Evolutionary conservation across 176 grass and related monocot species (phyloP).

Genomic region (Calamus simplicifolius): DNA sequence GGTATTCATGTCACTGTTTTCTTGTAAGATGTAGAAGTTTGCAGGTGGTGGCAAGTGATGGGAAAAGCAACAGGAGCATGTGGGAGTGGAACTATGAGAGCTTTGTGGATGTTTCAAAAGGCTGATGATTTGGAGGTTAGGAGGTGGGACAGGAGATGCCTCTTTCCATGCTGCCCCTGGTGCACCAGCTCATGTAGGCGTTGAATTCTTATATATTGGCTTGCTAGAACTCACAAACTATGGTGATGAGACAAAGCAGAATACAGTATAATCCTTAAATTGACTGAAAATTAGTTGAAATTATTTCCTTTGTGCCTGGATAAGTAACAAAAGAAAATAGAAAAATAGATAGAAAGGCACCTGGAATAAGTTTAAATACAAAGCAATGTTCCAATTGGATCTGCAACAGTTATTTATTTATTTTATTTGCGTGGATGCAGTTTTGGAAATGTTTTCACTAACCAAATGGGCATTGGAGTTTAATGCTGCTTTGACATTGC

Average conservation of each 20-base stretch:
- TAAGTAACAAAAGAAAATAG: too few species aligned
- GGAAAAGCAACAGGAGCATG: slow-evolving; percentile 31
- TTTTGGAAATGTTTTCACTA: slow-evolving; percentile 74
- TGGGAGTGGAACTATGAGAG: slow-evolving; percentile 87
- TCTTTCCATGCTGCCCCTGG: slow-evolving; percentile 76
- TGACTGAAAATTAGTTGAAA: too few species aligned
- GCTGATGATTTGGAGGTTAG: slow-evolving; percentile 73
- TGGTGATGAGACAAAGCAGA: too few species aligned
- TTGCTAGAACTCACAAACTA: not conserved
- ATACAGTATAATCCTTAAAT: too few species aligned
- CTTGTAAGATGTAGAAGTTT: slow-evolving; percentile 89
- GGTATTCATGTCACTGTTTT: slow-evolving; percentile 80
- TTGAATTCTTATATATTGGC: too few species aligned
- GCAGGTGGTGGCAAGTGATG: not conserved
- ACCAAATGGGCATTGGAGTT: slow-evolving; percentile 37
- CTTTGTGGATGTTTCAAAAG: slow-evolving; percentile 88
- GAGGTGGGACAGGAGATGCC: slow-evolving; percentile 78
- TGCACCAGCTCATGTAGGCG: slow-evolving; percentile 41
- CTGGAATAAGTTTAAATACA: too few species aligned
- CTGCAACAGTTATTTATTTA: too few species aligned
- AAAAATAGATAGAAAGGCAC: too few species aligned
- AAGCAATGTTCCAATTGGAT: too few species aligned
- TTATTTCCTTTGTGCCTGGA: too few species aligned
- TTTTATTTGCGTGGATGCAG: slow-evolving; percentile 23
- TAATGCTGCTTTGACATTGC: slow-evolving; percentile 82